Evolutionary conservation across 306 rosid species (phyloP), one percentile per base, ranked within the genome.

Genomic region (Calophaca sinica): DNA sequence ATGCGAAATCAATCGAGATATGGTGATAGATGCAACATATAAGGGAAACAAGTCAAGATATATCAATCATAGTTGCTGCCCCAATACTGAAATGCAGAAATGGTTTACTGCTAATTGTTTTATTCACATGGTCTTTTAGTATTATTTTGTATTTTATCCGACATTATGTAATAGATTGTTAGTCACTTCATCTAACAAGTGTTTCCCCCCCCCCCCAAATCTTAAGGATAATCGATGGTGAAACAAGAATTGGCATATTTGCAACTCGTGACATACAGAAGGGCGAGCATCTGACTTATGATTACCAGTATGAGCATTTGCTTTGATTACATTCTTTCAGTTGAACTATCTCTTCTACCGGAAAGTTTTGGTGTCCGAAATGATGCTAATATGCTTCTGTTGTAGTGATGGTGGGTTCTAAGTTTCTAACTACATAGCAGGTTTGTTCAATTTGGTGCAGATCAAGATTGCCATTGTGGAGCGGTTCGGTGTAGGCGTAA

Each of bases 381-480:
- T 49, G 58, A 58, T 80, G 54, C 61, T 54, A 9, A 51, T 10
- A 45, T 62, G 36, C 63, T 14, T 8, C 26, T 46, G 9, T 35
- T 61, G 42, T 48, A 46, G 13, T 20, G 26, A 20, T 20, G 26
- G 26, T 72, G 58, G 67, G 74, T 76, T 87, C 96, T 85, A 79
- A 86, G 74, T 77, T 78, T 88, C 96, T 89, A 91, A 93, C 84
- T 48, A 82, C 73, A 33, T 73, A 62, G 91, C 93, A 91, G 98
- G 97, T 91, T 94, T 87, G 98, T 94, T 81, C 97, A 94, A 69
- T 94, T 91, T 86, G 98, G 98, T 80, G 97, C 98, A 85, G 98
- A 94, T 84, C 98, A 94, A 91, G 98, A 89, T 80, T 94, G 98
- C 85, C 97, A 91, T 80, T 94, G 98, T 41, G 97, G 98, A 66